Evolutionary conservation across 345 rosid species (phyloP), one percentile per base, ranked within the genome.

Genomic region (Triadica sebifera): DNA sequence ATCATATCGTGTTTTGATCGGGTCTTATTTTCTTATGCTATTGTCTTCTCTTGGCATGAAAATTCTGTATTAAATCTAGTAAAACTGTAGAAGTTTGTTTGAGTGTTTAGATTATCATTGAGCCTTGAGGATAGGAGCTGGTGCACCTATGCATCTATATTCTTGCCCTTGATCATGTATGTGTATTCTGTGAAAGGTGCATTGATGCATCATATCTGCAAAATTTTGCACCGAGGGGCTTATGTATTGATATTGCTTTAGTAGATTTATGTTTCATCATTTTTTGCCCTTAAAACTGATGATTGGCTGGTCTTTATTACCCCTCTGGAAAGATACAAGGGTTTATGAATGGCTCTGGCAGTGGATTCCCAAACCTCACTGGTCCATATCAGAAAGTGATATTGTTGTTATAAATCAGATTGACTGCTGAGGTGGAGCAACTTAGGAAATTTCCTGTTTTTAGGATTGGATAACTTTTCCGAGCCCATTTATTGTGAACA

Each of bases 1-100:
- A 24, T 74, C 69, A 46, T 49, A 52, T 70, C 69, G 65, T 77
- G 71, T 38, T 62, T 37, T 52, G 78, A 67, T 74, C 70, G 64
- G 59, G 38, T 79, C 85, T 74, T 55, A 41, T 66, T 65, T 70
- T 65, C 58, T 75, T 64, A 59, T 76, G 79, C 69, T 74, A 64
- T 81, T 66, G 59, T 73, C 53, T 78, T 38, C 56, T 46, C 72
- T 50, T 62, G 61, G 57, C 71, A 9, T 78, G 34, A 6, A 25
- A 22, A 25, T 12, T 39, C 38, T 12, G 20, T 58, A 25, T 34
- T 37, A 29, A 39, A 51, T 20, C 34, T 53, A 38, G 61, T 10
- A 38, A 38, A 62, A n/a, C 59, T 64, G 29, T 59, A 25, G 25
- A 55, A 55, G 52, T 39, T 29, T 19, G 61, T 34, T 6, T 1